phyloP scores from a whole-genome alignment of 2,329 filamentous ascomycete genomes.

The Aspergillus niger region DNA sequence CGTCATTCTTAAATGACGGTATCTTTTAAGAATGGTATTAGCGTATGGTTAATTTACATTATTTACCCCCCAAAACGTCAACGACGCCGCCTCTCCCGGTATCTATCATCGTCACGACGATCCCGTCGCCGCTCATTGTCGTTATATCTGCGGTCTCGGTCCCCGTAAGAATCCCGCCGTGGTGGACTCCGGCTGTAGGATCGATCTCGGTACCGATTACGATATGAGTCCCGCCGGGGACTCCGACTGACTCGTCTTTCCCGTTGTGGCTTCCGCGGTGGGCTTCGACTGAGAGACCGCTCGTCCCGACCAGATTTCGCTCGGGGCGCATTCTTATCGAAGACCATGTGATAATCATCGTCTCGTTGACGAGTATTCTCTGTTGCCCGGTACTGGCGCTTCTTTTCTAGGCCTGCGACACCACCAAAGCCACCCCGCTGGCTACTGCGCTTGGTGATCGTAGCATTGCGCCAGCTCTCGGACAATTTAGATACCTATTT shows the following conservation, averaged over 20 bases:
- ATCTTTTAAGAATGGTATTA: no score
- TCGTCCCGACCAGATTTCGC: slow-evolving; percentile 20
- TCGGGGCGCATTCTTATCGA: slow-evolving; percentile 58
- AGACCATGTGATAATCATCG: slow-evolving; percentile 74
- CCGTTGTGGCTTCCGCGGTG: slow-evolving; percentile 38
- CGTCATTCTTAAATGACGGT: no score
- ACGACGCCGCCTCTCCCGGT: slow-evolving; percentile 31
- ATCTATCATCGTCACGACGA: slow-evolving; percentile 32
- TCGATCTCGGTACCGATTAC: slow-evolving; percentile 43
- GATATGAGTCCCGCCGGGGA: slow-evolving; percentile 28
- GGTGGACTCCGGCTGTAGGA: slow-evolving; percentile 34
- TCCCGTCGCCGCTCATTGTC: slow-evolving; percentile 36
- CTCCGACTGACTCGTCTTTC: slow-evolving; percentile 36
- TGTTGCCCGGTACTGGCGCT: slow-evolving; percentile 81
- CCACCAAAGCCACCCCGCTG: slow-evolving; percentile 83
- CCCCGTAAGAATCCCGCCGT: slow-evolving; percentile 31
- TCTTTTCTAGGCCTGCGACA: slow-evolving; percentile 83
- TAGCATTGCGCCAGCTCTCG: slow-evolving; percentile 82
- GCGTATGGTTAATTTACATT: no score
- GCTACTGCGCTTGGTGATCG: slow-evolving; percentile 74
- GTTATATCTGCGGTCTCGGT: slow-evolving; percentile 40
- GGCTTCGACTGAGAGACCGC: slow-evolving; percentile 48
- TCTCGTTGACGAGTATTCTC: slow-evolving; percentile 51
- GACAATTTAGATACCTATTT: slow-evolving; percentile 70
- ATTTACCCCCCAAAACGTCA: background rate